Conservation (phyloP, 2,329 filamentous ascomycete genomes). For the Tolypocladium sp. region DNA sequence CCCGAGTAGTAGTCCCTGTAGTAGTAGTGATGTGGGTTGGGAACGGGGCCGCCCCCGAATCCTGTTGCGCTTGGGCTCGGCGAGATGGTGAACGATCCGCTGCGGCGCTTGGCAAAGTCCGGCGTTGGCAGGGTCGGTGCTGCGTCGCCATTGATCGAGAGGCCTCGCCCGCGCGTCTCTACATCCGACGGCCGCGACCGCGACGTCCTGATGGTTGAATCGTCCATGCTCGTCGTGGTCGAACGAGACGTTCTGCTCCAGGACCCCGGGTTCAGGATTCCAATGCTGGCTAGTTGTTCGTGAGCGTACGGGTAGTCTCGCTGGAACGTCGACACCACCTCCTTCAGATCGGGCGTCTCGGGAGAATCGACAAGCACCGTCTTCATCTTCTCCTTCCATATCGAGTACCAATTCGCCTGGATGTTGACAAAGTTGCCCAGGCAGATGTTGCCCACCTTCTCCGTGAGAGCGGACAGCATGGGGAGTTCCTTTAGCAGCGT, state of each 20-base stretch:
- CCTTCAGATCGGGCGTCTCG: slow-evolving; percentile 56
- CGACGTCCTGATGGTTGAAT: slow-evolving; percentile 33
- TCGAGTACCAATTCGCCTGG: slow-evolving; percentile 72
- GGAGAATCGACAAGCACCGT: slow-evolving; percentile 57
- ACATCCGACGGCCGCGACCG: slow-evolving; percentile 39
- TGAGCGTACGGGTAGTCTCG: slow-evolving; percentile 72
- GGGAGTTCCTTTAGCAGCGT: slow-evolving; percentile 89
- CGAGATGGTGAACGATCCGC: slow-evolving; percentile 56
- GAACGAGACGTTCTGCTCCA: slow-evolving; percentile 49
- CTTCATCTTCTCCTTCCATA: slow-evolving; percentile 77
- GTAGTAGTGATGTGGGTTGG: slow-evolving; percentile 46
- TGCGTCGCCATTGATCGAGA: slow-evolving; percentile 54
- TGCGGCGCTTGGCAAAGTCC: slow-evolving; percentile 57
- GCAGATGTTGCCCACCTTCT: slow-evolving; percentile 74
- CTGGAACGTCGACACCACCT: slow-evolving; percentile 70
- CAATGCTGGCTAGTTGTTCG: slow-evolving; percentile 59
- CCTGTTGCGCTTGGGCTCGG: slow-evolving; percentile 31
- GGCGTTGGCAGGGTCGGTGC: slow-evolving; percentile 55
- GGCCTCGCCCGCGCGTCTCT: slow-evolving; percentile 44
- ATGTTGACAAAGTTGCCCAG: slow-evolving; percentile 77
- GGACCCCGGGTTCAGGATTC: slow-evolving; percentile 68
- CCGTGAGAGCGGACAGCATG: slow-evolving; percentile 70
- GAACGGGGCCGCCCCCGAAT: slow-evolving; percentile 12
- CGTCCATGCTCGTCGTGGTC: slow-evolving; percentile 48
- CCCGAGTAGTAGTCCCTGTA: slow-evolving; percentile 45